Evolutionary conservation across 768 basidiomycete genomes (phyloP).

Genomic region (Tulasnella sp.): DNA sequence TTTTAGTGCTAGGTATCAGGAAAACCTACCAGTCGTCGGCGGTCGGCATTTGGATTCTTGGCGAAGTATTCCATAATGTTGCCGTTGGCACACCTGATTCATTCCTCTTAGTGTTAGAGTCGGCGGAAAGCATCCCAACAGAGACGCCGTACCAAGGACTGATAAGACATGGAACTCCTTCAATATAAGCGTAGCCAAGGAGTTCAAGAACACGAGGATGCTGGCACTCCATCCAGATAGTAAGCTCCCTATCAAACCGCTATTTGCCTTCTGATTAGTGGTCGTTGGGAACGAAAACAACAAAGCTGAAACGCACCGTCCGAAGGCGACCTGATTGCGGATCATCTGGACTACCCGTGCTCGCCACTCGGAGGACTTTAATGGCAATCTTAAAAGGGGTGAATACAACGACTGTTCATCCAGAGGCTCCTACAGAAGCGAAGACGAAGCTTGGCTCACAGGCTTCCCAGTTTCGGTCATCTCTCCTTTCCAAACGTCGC

Average conservation of each 20-base stretch:
- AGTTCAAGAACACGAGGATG: no score
- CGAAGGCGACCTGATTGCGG: neutral
- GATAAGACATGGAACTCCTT: neutral
- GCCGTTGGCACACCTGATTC: neutral
- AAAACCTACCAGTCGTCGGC: neutral
- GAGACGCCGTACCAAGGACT: neutral
- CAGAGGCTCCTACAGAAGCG: no score
- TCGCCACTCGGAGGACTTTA: neutral
- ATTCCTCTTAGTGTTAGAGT: neutral
- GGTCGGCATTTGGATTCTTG: neutral
- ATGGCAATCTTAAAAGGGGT: neutral
- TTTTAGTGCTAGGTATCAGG: neutral
- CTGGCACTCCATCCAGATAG: no score
- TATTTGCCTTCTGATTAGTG: neutral
- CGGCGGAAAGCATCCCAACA: neutral
- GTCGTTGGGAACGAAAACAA: neutral
- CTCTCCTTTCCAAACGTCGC: no score
- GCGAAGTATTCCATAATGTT: constrained; percentile 4
- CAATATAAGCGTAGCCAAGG: no score
- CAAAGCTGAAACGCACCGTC: neutral
- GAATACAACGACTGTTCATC: no score
- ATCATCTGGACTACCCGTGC: neutral
- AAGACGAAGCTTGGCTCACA: no score
- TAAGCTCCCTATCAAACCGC: neutral
- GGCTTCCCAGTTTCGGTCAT: no score